phyloP scores from a whole-genome alignment of 2,329 filamentous ascomycete species.

The Aspergillus candidus region DNA sequence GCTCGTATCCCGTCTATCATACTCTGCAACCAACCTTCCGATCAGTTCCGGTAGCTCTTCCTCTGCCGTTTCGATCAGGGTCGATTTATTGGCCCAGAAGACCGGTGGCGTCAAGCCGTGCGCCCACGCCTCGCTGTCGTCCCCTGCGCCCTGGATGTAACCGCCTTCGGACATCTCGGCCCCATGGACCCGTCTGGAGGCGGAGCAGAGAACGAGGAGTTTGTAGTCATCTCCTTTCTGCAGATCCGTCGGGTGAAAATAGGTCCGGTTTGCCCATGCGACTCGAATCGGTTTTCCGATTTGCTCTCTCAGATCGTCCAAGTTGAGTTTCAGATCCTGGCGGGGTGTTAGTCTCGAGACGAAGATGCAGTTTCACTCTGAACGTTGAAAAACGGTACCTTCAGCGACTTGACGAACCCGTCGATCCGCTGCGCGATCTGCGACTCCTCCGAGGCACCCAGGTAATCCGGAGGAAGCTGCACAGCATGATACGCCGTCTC shows the following conservation, averaged over 20 bases:
- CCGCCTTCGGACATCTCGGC: conserved; percentile 64
- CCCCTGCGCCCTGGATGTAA: conserved; percentile 91
- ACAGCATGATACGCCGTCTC: conserved; percentile 48
- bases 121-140: conserved; percentile 93
- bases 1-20: conserved; percentile 14
- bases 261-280: conserved; percentile 72
- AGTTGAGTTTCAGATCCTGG: conserved; percentile 57
- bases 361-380: not conserved
- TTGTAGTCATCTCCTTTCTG: conserved; percentile 52
- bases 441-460: conserved; percentile 68
- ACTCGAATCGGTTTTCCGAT: conserved; percentile 69
- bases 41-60: conserved; percentile 54
- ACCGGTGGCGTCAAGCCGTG: conserved; percentile 66
- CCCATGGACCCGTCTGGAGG: conserved; percentile 64
- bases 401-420: conserved; percentile 47
- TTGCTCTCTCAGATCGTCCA: conserved; percentile 48
- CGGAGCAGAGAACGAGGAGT: conserved; percentile 77
- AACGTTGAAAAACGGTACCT: conserved; percentile 25
- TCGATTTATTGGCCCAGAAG: conserved; percentile 68
- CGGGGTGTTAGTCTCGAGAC: conserved; percentile 10
- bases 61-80: conserved; percentile 60
- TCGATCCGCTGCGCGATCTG: conserved; percentile 66
- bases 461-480: conserved; percentile 64
- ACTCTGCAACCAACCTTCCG: conserved; percentile 33
- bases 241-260: conserved; percentile 43